Evolutionary conservation across 148 eudicot genomes (phyloP), one percentile per base, ranked within the genome.

Genomic region (Beta vulgaris): DNA sequence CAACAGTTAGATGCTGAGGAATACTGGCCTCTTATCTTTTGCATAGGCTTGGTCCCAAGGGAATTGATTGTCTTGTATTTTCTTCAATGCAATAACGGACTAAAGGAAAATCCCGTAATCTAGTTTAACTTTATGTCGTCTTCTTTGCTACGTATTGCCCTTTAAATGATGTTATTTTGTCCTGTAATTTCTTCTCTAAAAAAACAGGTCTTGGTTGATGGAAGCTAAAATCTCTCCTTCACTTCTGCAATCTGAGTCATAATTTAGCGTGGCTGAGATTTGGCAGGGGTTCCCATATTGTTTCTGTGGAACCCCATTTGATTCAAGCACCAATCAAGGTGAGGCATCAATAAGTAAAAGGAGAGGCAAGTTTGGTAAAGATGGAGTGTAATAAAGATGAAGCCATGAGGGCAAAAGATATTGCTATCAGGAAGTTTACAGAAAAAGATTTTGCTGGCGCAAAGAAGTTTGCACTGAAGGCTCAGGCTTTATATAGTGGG

Each of bases 341-440:
- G 21, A 42, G 8, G n/a, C 57, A 28, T 66, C 40, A 26, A 13
- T 26, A 60, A 77, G 55, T 48, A 61, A 23, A 75, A 65, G 39
- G 68, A 18, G 13, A 51, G 25, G 25, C 72, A 48, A 55, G 53
- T 53, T 35, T 12, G 49, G 59, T 14, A 71, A 65, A 23, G 23
- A 85, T 85, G 87, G 87, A 85, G 57, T 85, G 87, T 55, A 85
- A 85, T 68, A 85, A 85, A 77, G 87, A 85, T 29, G 87, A 85
- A 77, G 87, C 85, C 39, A 46, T 76, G 18, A 74, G 85, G 72
- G 87, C 87, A 2, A 85, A 79, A 65, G 87, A 82, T 25, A 79
- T 85, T 35, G 83, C 87, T 26, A 63, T 48, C 40, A 85, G 75
- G 28, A 85, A 82, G 71, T 77, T 79, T 36, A 58, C 74, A 21